Evolutionary conservation across 2,329 filamentous ascomycete genomes (phyloP), one percentile per base, ranked within the genome.

Genomic region (Stachybotrys chlorohalonatus): DNA sequence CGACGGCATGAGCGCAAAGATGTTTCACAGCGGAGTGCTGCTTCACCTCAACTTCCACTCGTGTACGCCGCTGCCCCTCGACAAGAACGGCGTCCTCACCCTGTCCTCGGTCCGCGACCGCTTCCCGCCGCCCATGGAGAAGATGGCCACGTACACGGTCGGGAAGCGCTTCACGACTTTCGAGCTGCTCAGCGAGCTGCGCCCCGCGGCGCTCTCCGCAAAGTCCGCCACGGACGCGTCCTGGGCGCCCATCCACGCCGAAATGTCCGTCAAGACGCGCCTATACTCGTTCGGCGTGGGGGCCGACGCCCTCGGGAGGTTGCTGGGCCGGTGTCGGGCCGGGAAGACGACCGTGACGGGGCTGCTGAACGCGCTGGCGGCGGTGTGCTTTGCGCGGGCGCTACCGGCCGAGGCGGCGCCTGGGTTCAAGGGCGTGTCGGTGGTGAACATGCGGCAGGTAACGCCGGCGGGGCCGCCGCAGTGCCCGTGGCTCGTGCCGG

Each of bases 1-100:
- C 4, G 68, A 70, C 46, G 68, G 66, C 1, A 65, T 60, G n/a
- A 58, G 65, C 17, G 64, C 59, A 47, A 69, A 66, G 52, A 59
- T 69, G 5, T 65, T 70, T n/a, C 67, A 70, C 47, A 52, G 61
- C 50, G 62, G 58, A 15, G 51, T 70, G 7, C 50, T 69, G 5
- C 55, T 57, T 7, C 60, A 62, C 36, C 65, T 70, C 48, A 64
- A 66, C 36, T 32, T 53, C 3, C 31, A 47, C 7, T 51, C 46
- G 5, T 31, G 51, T 30, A 39, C 42, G 51, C 15, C 17, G 51
- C 49, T n/a, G 32, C 5, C 31, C 5, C n/a, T 55, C 13, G 47
- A 53, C 6, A 4, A 24, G 24, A 45, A 55, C 6, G 53, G 54
- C 24, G 42, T 55, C 0, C 55, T 64, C 4, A 24, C 58, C 13